Evolutionary conservation across 768 basidiomycete genomes (phyloP).

Genomic region (Calocybe cyanea): DNA sequence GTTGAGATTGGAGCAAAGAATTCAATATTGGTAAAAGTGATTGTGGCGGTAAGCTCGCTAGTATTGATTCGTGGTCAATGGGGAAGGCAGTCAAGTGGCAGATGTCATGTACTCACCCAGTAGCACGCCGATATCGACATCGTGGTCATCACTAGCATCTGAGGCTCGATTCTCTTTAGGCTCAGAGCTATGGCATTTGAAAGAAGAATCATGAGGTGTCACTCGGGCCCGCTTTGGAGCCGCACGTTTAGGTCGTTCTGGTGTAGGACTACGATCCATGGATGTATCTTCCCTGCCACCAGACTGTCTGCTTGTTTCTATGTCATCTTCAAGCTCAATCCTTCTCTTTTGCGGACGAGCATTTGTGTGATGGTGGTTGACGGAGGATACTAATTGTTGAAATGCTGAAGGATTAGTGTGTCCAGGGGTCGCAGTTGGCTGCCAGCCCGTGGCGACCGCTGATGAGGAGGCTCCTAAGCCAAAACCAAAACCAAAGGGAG

Average conservation of each 20-base stretch:
- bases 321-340: slow-evolving; percentile 67
- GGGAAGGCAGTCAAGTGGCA: slow-evolving; percentile 3
- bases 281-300: slow-evolving; percentile 50
- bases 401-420: slow-evolving; percentile 49
- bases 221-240: slow-evolving; percentile 65
- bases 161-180: slow-evolving; percentile 48
- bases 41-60: slow-evolving; percentile 77
- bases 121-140: slow-evolving; percentile 76
- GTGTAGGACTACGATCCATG: slow-evolving; percentile 85
- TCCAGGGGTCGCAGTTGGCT: slow-evolving; percentile 40
- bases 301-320: slow-evolving; percentile 30
- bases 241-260: slow-evolving; percentile 69
- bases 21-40: slow-evolving; percentile 72
- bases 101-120: slow-evolving; percentile 52
- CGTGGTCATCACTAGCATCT: slow-evolving; percentile 41
- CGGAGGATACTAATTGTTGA: slow-evolving; percentile 52
- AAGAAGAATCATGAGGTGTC: slow-evolving; percentile 26
- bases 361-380: slow-evolving; percentile 35
- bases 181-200: slow-evolving; percentile 35
- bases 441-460: slow-evolving; percentile 43
- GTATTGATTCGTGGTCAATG: slow-evolving; percentile 13
- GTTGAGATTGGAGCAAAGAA: slow-evolving; percentile 63
- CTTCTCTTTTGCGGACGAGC: slow-evolving; percentile 57
- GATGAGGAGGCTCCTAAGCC: slow-evolving; percentile 46
- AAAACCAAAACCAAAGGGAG: slow-evolving; percentile 73